Evolutionary conservation across 495 filamentous ascomycete genomes (phyloP).

Genomic region (Aspergillus sclerotiicarbonarius): DNA sequence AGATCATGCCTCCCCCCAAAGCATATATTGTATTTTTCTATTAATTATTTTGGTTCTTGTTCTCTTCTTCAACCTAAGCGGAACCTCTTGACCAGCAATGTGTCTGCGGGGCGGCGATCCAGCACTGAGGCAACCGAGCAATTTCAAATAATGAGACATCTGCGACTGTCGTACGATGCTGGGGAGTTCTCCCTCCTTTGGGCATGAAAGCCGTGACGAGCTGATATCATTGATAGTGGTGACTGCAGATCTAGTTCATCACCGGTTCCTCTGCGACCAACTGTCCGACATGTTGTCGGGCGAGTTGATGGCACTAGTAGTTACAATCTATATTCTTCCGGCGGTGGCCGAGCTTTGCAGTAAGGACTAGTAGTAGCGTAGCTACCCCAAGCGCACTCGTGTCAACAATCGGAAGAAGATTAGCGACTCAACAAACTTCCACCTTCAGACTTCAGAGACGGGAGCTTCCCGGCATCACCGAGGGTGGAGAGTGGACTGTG

Average conservation of each 20-base stretch:
- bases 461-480: conserved; percentile 6
- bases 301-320: too few species aligned
- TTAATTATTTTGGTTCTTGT: neutral
- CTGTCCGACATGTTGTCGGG: too few species aligned
- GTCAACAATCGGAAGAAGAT: neutral
- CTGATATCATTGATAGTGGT: neutral
- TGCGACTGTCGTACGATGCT: conserved; percentile 4
- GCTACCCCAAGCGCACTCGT: too few species aligned
- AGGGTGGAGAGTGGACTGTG: neutral
- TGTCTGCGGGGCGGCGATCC: neutral
- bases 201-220: conserved; percentile 6
- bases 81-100: neutral
- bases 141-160: neutral
- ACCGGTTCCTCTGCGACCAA: too few species aligned
- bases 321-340: too few species aligned
- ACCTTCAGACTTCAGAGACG: neutral
- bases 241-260: too few species aligned
- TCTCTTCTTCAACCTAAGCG: neutral
- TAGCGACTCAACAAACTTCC: neutral
- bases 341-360: too few species aligned
- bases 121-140: neutral
- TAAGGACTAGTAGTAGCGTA: too few species aligned
- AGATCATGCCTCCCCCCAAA: too few species aligned
- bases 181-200: neutral
- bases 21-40: neutral